Conservation (phyloP, 768 basidiomycete genomes). For the Pleurotus platypus region DNA sequence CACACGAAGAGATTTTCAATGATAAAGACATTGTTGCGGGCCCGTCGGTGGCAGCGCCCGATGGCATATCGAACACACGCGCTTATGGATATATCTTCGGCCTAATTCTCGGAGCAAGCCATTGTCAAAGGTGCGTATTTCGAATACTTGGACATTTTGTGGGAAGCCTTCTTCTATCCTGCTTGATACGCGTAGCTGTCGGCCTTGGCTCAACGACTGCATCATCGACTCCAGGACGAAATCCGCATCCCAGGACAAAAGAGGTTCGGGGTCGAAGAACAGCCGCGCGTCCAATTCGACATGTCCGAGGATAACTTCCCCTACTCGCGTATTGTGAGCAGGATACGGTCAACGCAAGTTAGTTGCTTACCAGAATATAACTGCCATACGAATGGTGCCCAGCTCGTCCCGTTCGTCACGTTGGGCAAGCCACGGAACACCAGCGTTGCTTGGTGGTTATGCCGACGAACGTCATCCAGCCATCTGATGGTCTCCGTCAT, state of each 20-base stretch:
- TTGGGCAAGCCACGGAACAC: constrained; percentile 2
- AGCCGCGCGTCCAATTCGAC: background rate
- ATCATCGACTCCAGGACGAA: constrained; percentile 3
- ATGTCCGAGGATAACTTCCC: constrained; percentile 1
- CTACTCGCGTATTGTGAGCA: background rate
- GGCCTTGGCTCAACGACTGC: background rate
- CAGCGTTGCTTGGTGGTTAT: background rate
- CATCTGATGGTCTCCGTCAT: background rate
- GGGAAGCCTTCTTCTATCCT: background rate
- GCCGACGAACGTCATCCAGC: background rate
- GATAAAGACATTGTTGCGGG: background rate
- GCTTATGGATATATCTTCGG: background rate
- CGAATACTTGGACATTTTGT: background rate
- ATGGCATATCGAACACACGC: background rate
- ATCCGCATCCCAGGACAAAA: constrained; percentile 1
- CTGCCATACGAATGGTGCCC: constrained; percentile 3
- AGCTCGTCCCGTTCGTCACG: background rate
- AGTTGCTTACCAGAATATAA: background rate
- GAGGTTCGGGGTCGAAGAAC: constrained; percentile 2
- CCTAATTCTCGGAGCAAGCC: background rate
- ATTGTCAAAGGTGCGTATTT: constrained; percentile 2
- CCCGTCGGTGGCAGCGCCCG: background rate
- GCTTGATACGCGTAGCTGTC: background rate
- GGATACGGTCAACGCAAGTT: background rate
- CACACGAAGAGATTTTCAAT: background rate